Base-by-base conservation (phyloP, 495 filamentous ascomycete species). In the Xylaria bambusicola region DNA sequence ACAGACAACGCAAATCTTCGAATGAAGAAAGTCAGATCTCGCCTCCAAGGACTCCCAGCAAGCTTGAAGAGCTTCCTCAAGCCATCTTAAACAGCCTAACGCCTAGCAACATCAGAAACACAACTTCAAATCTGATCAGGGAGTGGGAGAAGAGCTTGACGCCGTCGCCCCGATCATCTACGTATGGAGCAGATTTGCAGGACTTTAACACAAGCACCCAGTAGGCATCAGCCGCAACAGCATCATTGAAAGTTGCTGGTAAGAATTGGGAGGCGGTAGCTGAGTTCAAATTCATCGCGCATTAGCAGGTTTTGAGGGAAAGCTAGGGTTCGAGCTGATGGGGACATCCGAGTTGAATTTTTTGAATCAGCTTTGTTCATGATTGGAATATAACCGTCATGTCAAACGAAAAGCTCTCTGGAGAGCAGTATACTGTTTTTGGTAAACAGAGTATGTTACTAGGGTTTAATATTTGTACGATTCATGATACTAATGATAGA, bases 81-180 rank as follows among this genome's bases (percentile, higher is more conserved):
- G 65, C 68, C 41, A 65, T 78, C 20, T 59, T 72, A 51, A 83
- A 81, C 53, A 84, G 85, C 47, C 70, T 90, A 40, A 81, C 84
- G 9, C 87, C 89, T 0, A 81, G 79, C 47, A 88, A 88, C 59
- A 77, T 92, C 58, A 86, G 83, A 61, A 80, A 78, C 9, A 87
- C 87, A n/a, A 87, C 88, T 2, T 83, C 82, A 21, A 84, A 85
- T 52, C 75, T 91, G 56, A 91, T 93, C 84, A 86, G 81, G 50
- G 89, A 93, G 64, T 92, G 88, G 89, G 90, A 94, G 69, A 81
- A 73, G 62, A 78, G 77, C 46, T 60, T 80, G 23, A 65, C 66
- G 6, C 51, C 66, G 27, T 62, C 66, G 42, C 27, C 57, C 31
- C 64, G 67, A 9, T 42, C 64, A 18, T 53, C 53, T 27, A 61